Base-by-base conservation (phyloP, 2,329 filamentous ascomycete genomes). In the Xylariaceae sp. region DNA sequence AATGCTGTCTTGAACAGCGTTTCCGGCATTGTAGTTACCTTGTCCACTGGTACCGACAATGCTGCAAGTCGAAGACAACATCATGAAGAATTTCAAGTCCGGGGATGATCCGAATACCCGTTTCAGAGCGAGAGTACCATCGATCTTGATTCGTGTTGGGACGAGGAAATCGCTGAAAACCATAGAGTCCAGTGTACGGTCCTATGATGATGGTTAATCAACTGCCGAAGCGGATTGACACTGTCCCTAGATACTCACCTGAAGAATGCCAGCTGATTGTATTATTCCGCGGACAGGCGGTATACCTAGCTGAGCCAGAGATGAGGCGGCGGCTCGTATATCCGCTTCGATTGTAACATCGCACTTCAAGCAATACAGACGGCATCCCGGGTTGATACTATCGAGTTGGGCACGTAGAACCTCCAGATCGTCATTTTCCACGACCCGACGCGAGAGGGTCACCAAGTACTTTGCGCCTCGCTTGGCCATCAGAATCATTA, bases 1-100 rank as follows among this genome's bases (percentile, higher is more conserved):
- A n/a, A 51, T n/a, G 5, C 42, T 45, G 20, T 56, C 52, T 14
- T 55, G 49, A 20, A 51, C 46, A 3, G 53, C 20, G 23, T 52
- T 54, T 5, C 47, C 52, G 2, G 49, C 53, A 16, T 49, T 50
- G 33, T 57, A 54, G 20, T 50, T 53, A 11, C 44, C 48, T 22
- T 52, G 47, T 12, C 45, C 49, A 7, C 43, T 37, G 4, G 48
- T 34, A 4, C 54, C 54, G 11, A 45, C 37, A 22, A 51, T 46
- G 10, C 12, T 32, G 4, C 12, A 12, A 32, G 27, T 16, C 12
- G 27, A 32, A 4, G 27, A 32, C 27, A 32, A 16, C 27, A 32
- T 32, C 7, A 32, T 5, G 7, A 32, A 32, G 27, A 32, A 32
- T 32, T 16, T 32, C 5, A 16, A 14, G 5, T 32, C 27, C 5